Percentiles rank a stretch among this genome's conserved stretches.
These are phyloP conservation scores for Celoporthe dispersa DNA, from an alignment of 2,329 filamentous ascomycete species.

Conservation along the genomic window DNA sequence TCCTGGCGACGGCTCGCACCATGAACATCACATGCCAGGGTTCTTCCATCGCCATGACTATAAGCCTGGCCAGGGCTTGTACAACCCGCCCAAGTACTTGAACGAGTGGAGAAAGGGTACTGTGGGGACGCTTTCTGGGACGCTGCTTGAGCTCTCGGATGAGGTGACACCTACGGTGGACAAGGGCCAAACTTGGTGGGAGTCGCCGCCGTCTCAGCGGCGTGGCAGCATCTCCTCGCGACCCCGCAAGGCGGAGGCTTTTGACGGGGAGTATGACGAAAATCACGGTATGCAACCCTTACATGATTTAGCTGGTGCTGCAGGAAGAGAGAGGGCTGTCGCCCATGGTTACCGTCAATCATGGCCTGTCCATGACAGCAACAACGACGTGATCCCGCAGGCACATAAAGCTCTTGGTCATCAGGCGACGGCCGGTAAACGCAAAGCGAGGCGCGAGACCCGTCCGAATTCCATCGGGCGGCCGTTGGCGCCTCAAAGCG, in stretches of 20 bases:
- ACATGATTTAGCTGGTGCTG: neutral
- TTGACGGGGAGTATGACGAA: slow-evolving; percentile 71
- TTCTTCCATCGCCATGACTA: slow-evolving; percentile 49
- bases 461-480: slow-evolving; percentile 26
- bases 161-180: slow-evolving; percentile 39
- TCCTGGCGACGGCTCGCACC: slow-evolving; percentile 35
- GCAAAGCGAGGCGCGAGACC: slow-evolving; percentile 26
- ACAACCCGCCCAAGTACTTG: slow-evolving; percentile 63
- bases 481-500: slow-evolving; percentile 3
- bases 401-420: slow-evolving; percentile 15
- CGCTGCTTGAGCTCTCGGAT: slow-evolving; percentile 63
- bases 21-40: slow-evolving; percentile 42
- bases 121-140: slow-evolving; percentile 62
- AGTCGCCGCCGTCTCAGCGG: slow-evolving; percentile 55
- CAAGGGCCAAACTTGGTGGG: slow-evolving; percentile 76
- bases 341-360: slow-evolving; percentile 15
- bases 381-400: slow-evolving; percentile 18
- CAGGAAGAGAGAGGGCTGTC: neutral
- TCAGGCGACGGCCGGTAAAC: slow-evolving; percentile 25
- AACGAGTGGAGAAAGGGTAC: slow-evolving; percentile 76
- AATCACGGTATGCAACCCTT: slow-evolving; percentile 51
- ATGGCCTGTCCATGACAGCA: slow-evolving; percentile 16
- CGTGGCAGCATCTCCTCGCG: slow-evolving; percentile 52
- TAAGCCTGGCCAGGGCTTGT: slow-evolving; percentile 58
- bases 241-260: slow-evolving; percentile 63